Evolutionary conservation across 495 filamentous ascomycete genomes (phyloP).

Genomic region (Podospora anserina): DNA sequence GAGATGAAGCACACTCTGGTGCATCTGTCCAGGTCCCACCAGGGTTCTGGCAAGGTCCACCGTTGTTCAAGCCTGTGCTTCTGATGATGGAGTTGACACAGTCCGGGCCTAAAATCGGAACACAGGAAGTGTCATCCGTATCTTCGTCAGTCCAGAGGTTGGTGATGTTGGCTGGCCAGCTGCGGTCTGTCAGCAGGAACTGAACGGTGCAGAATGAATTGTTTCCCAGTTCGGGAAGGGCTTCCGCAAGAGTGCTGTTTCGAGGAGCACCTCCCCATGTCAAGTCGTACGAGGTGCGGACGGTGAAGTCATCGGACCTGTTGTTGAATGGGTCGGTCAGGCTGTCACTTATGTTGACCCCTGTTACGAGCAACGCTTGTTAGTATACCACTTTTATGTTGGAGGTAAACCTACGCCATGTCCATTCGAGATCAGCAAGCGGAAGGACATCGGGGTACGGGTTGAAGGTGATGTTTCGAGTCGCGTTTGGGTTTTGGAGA

Average conservation of each 20-base stretch:
- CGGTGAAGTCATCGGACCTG: neutral
- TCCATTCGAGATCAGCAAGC: neutral
- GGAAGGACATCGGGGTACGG: neutral
- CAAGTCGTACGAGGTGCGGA: neutral
- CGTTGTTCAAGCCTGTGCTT: neutral
- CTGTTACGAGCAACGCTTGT: neutral
- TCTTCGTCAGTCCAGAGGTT: neutral
- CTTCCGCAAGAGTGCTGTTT: neutral
- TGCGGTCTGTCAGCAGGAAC: neutral
- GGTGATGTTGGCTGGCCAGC: slow-evolving; percentile 2
- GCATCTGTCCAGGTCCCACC: neutral
- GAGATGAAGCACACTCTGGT: neutral
- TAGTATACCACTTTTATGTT: neutral
- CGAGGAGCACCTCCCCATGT: neutral
- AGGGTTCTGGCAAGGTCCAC: neutral
- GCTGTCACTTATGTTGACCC: neutral
- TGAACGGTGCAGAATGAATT: neutral
- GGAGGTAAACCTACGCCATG: neutral
- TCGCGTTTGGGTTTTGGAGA: neutral
- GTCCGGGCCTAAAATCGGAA: neutral
- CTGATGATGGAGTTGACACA: neutral
- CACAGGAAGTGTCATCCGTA: neutral
- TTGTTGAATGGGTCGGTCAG: neutral
- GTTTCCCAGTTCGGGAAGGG: neutral
- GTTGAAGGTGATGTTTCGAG: neutral